Evolutionary conservation across 495 filamentous ascomycete species (phyloP).

Genomic region (Talaromyces borbonicus): DNA sequence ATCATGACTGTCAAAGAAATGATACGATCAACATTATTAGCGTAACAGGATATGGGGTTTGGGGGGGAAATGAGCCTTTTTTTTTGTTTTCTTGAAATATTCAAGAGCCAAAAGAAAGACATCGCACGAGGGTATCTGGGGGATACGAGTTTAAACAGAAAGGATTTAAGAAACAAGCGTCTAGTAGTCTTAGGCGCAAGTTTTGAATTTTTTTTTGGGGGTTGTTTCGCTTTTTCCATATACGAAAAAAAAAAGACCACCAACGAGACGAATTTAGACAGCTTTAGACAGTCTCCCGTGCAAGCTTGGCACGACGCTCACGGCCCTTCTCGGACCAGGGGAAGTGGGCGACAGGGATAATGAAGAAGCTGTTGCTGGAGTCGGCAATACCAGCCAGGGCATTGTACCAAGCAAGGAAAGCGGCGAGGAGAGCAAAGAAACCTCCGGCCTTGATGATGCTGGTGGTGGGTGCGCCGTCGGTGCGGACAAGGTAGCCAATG

Average conservation of each 20-base stretch:
- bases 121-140: background rate
- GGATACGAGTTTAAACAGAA: background rate
- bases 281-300: slow-evolving; percentile 31
- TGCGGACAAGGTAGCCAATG: slow-evolving; percentile 54
- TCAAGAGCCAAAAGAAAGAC: background rate
- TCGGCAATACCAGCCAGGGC: slow-evolving; percentile 92
- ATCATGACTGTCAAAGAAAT: too few species aligned
- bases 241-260: too few species aligned
- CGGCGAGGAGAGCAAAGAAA: slow-evolving; percentile 77
- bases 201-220: background rate
- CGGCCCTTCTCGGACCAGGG: slow-evolving; percentile 89
- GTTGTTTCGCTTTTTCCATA: too few species aligned
- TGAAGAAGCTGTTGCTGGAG: slow-evolving; percentile 84
- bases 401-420: slow-evolving; percentile 95
- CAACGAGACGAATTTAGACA: background rate
- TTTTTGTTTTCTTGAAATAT: background rate
- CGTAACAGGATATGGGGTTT: too few species aligned
- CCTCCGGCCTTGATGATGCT: slow-evolving; percentile 69
- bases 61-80: too few species aligned
- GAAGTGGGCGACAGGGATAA: slow-evolving; percentile 91
- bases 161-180: background rate
- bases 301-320: slow-evolving; percentile 39
- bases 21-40: too few species aligned
- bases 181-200: background rate
- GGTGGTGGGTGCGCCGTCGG: slow-evolving; percentile 32